Conservation (phyloP, 129 eudicot species). For the Daucus carota region DNA sequence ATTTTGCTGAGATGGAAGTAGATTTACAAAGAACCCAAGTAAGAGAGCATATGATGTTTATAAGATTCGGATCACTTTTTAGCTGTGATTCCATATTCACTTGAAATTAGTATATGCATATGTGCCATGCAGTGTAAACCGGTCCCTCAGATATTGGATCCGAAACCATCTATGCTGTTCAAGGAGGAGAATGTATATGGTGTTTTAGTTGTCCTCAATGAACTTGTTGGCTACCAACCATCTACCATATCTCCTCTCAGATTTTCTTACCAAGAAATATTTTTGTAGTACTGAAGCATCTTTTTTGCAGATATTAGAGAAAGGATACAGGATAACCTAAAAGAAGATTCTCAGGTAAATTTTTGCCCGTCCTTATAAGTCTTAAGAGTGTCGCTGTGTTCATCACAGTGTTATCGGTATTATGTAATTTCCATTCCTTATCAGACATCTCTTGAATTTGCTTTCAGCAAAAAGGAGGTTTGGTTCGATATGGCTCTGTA, state of each 20-base stretch:
- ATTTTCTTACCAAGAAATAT: neutral
- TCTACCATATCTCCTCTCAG: neutral
- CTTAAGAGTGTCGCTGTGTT: neutral
- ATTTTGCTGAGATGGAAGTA: neutral
- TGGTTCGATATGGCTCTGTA: conserved; percentile 61
- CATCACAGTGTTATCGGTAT: neutral
- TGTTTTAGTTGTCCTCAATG: neutral
- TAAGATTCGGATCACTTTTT: neutral
- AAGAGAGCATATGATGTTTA: neutral
- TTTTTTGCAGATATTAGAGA: conserved; percentile 48
- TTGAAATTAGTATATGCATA: neutral
- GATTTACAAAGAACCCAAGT: neutral
- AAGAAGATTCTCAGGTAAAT: conserved; percentile 55
- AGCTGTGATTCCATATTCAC: neutral
- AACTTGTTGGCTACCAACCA: neutral
- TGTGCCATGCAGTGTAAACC: neutral
- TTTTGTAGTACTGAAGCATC: conserved; percentile 4
- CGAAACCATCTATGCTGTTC: neutral
- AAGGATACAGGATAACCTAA: conserved; percentile 39
- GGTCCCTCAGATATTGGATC: neutral
- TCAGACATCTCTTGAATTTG: conserved; percentile 1
- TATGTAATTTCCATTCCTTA: conserved; percentile 13
- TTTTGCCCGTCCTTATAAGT: conserved; percentile 6
- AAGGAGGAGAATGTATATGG: neutral
- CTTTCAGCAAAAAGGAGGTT: conserved; percentile 41